Evolutionary conservation across 257 asterid genomes (phyloP), one percentile per base, ranked within the genome.

Genomic region (Primulina eburnea): DNA sequence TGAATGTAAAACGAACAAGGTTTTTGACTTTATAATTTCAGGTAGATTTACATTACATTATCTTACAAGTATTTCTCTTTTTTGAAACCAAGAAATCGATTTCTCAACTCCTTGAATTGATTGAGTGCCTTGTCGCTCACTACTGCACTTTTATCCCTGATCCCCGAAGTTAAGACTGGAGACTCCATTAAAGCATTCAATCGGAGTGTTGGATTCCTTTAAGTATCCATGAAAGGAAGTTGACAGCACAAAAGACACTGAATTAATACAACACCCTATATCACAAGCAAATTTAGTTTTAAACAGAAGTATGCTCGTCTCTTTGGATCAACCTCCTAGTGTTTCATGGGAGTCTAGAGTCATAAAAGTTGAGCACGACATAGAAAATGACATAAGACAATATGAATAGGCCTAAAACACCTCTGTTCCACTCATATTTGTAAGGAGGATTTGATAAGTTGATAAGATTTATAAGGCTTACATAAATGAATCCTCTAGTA

Each of bases 51-150:
- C 37, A 67, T 59, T 68, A 26, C 37, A 67, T 66, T 64, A 30
- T 68, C 96, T 88, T 82, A 94, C 97, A 89, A 57, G 85, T 88
- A 94, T 76, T 80, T 88, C 62, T 94, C 81, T 75, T 84, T 84
- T 63, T 94, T 94, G 86, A 91, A 91, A 81, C 82, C 81, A 35
- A 94, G 87, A 81, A 94, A 94, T 68, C 92, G 84, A 35, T 81
- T 85, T 77, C 71, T 89, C 90, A 89, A 75, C 82, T 75, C 88
- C 83, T 74, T 73, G 84, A 94, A 94, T 74, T 75, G 78, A 79
- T 84, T 82, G 5, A 82, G 34, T 8, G 33, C 84, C 60, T 79
- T 76, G 28, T 78, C 78, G 60, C 73, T 67, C 52, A 77, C 43
- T 29, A n/a, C 83, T 50, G 63, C 53, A 55, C 76, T 77, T 68